Evolutionary conservation across 192 early-diverging fungal genomes (phyloP).

Genomic region (Neocallimastix lanati): DNA sequence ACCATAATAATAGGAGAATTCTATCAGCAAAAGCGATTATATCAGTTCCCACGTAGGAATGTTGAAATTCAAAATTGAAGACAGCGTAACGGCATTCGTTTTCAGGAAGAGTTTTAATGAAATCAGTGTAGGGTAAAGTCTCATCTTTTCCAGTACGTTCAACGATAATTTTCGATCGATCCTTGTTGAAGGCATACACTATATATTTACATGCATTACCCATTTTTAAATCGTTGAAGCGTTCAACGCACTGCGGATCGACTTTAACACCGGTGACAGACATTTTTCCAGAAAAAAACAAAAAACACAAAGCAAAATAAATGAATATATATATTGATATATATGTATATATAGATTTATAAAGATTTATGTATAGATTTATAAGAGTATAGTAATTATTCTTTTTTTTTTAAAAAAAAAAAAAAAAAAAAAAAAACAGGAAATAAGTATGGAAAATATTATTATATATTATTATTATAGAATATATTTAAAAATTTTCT

Average conservation of each 20-base stretch:
- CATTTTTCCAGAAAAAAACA: too few relatives aligned
- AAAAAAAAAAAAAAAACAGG: too few relatives aligned
- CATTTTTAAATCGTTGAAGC: not conserved
- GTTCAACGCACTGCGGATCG: not conserved
- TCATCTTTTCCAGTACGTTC: not conserved
- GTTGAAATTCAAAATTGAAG: not conserved
- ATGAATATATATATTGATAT: too few relatives aligned
- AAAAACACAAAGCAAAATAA: too few relatives aligned
- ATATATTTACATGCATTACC: not conserved
- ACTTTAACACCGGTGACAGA: not conserved
- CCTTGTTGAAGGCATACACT: not conserved
- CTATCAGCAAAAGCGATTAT: not conserved
- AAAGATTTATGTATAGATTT: too few relatives aligned
- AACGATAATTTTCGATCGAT: not conserved
- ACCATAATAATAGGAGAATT: not conserved
- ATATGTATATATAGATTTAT: too few relatives aligned
- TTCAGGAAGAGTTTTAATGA: not conserved
- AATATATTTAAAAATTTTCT: too few relatives aligned
- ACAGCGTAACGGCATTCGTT: not conserved
- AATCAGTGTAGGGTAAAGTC: not conserved
- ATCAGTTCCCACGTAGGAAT: not conserved
- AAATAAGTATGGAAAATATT: too few relatives aligned
- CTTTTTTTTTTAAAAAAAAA: too few relatives aligned
- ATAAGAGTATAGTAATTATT: too few relatives aligned
- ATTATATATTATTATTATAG: too few relatives aligned